Base-by-base conservation (phyloP, 257 asterid species). In the Plantago ovata region DNA sequence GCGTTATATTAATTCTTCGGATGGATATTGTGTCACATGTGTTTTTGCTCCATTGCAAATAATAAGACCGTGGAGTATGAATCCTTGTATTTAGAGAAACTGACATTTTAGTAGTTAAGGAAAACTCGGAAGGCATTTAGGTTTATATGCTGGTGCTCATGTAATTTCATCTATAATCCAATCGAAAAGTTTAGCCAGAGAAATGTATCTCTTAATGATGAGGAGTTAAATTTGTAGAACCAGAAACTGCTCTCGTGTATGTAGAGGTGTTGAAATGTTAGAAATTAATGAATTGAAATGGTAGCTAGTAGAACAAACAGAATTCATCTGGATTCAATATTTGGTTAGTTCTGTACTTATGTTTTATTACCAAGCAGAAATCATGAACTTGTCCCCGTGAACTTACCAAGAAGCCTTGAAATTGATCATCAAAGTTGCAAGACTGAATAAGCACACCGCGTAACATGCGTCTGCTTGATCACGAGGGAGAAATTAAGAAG, bases 1-100 rank as follows among this genome's bases (percentile, higher is more conserved):
- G n/a, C n/a, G n/a, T n/a, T 22, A 20, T 18, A 22, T 14, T 12
- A 3, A 19, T 28, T 13, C 9, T 33, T 38, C 36, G 33, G 23
- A 38, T 38, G 58, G 48, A 59, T 59, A 19, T 63, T 16, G 23
- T 6, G 21, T 45, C 51, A 4, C n/a, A n/a, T n/a, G n/a, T 28
- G 51, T 45, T 1, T 3, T 45, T 45, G 18, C 12, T 21, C 22
- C 23, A 16, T 16, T n/a, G 11, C 20, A 45, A 45, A 45, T n/a
- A 7, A 8, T 44, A 44, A 44, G 19, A 44, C 49, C 13, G 18
- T 14, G 20, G 49, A 44, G 14, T 12, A 44, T 44, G 49, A 44
- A 44, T 44, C 49, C 15, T 14, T 18, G 7, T 28, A 44, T 44
- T 44, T 12, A 18, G 8, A 44, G 14, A 18, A 13, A 44, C 15